phyloP scores from a whole-genome alignment of 2,329 filamentous ascomycete genomes.

The Pseudocercospora musae region DNA sequence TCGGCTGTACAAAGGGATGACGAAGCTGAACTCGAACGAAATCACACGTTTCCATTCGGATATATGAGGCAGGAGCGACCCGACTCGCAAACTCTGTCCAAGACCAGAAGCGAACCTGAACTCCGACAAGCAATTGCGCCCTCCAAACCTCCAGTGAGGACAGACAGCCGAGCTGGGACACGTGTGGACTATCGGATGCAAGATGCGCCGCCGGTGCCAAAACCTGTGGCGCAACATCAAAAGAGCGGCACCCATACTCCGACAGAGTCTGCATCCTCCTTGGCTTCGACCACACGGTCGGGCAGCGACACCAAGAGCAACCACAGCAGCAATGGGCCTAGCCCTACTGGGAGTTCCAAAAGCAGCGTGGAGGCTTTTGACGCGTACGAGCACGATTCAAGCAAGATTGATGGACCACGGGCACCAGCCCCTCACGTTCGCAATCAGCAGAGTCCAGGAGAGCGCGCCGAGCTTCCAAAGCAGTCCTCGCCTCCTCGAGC shows the following conservation, averaged over 20 bases:
- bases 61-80: background rate
- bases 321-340: constrained; percentile 30
- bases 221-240: constrained; percentile 28
- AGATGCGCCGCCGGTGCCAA: constrained; percentile 34
- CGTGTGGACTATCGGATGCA: constrained; percentile 29
- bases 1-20: constrained; percentile 6
- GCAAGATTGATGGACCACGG: constrained; percentile 22
- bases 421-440: constrained; percentile 26
- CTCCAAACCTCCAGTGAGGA: constrained; percentile 15
- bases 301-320: constrained; percentile 23
- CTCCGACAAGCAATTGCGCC: constrained; percentile 11
- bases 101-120: constrained; percentile 23
- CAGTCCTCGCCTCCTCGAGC: constrained; percentile 24
- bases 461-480: constrained; percentile 26
- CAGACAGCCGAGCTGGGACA: constrained; percentile 23
- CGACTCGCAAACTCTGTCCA: constrained; percentile 7
- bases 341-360: constrained; percentile 31
- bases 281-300: constrained; percentile 23
- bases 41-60: constrained; percentile 19
- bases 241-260: constrained; percentile 29
- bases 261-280: constrained; percentile 32
- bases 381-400: constrained; percentile 13
- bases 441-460: constrained; percentile 24
- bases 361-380: constrained; percentile 33
- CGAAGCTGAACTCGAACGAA: constrained; percentile 18